Conservation (phyloP, 1,284 basidiomycete species). For the Trichosporon sp. region DNA sequence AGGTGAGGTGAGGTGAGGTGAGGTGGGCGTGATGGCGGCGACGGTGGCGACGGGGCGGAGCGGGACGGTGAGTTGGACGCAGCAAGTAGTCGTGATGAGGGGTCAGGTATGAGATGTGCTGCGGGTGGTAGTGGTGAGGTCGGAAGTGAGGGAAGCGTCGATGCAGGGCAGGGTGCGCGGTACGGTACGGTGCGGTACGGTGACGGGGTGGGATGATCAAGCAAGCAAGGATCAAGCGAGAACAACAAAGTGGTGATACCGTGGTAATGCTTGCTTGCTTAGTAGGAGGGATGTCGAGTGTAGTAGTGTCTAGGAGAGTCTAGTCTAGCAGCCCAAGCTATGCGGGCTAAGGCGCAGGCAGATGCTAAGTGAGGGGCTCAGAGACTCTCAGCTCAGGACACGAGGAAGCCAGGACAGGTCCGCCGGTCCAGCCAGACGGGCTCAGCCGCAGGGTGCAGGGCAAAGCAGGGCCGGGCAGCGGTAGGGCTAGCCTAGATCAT, state of each 20-base stretch:
- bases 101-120: too few relatives aligned
- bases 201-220: neutral
- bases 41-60: neutral
- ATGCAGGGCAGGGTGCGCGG: neutral
- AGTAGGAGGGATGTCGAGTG: neutral
- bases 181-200: neutral
- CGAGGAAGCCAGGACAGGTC: neutral
- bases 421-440: neutral
- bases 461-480: too few relatives aligned
- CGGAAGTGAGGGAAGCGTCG: neutral
- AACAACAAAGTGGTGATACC: neutral
- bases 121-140: neutral
- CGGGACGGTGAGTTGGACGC: neutral
- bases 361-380: too few relatives aligned
- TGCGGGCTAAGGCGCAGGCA: too few relatives aligned
- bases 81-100: neutral
- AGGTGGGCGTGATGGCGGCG: neutral
- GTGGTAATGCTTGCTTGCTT: neutral
- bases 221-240: slow-evolving; percentile 1
- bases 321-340: too few relatives aligned
- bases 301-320: too few relatives aligned
- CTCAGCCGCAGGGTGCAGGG: neutral
- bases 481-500: neutral
- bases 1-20: neutral
- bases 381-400: neutral